Base-by-base conservation (phyloP, 2,329 filamentous ascomycete genomes). In the Penicillium polonicum region DNA sequence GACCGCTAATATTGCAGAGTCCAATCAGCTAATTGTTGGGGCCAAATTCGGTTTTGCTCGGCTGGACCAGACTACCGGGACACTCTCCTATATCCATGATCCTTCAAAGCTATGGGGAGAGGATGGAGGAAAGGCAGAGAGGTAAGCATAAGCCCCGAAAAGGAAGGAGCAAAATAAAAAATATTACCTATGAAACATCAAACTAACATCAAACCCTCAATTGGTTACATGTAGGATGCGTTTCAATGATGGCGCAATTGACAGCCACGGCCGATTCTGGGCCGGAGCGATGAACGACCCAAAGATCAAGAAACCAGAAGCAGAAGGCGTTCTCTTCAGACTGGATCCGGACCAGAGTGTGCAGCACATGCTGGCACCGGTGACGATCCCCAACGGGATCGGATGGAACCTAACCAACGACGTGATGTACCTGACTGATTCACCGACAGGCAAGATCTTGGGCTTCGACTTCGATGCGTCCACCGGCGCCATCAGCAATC, bases 271-370 rank as follows among this genome's bases (percentile, higher is more conserved):
- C 33, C 81, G 91, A 35, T 94, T 93, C 76, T 96, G 91, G 89
- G 81, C 92, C 6, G 91, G 91, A 8, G 85, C 85, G 61, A 96
- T 96, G 90, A 94, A 91, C 61, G 91, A 96, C 69, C 88, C 90
- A 55, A 79, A 86, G 68, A 78, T 85, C 45, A 83, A 88, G 72
- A 83, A 74, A 10, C 67, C 70, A 7, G 68, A 65, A 55, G 62
- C 74, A 52, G 75, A 76, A 88, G 92, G 91, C 49, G 82, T 87
- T 13, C 80, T 96, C 19, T 89, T 89, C 76, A 83, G 88, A 57
- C 87, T 96, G 67, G 83, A 88, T 70, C 79, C 82, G 15, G 82
- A 86, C 68, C 77, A 85, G 48, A 80, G 79, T 29, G 79, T 88
- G 61, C 80, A 85, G 65, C 81, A 83, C 38, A 79, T 89, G 62